Conservation (phyloP, 805 yeast species). For the Saturnispora sanitii region DNA sequence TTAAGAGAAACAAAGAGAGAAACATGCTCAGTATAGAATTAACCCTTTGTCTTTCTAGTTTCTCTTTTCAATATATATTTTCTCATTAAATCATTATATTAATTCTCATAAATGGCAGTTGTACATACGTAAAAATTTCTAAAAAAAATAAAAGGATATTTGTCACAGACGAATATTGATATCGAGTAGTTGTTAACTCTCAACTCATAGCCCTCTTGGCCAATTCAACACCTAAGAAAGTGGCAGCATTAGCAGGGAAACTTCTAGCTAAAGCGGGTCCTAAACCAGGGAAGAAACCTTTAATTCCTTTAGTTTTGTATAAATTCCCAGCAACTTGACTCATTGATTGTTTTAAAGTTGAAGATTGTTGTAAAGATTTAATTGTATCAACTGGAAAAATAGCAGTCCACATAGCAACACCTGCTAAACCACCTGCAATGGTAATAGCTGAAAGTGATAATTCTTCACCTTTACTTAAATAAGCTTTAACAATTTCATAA, state of each 20-base stretch:
- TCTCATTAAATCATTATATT: no score
- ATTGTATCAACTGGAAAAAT: slow-evolving; percentile 96
- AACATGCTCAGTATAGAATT: not conserved
- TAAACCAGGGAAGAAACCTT: slow-evolving; percentile 93
- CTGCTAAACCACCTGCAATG: slow-evolving; percentile 92
- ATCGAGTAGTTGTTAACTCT: not conserved
- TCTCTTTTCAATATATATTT: no score
- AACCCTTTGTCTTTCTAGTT: no score
- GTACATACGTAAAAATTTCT: no score
- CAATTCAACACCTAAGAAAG: slow-evolving; percentile 89
- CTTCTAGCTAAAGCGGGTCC: slow-evolving; percentile 92
- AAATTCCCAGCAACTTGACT: slow-evolving; percentile 56
- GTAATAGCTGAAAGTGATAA: slow-evolving; percentile 67
- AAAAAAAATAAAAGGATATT: no score
- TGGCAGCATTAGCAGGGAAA: slow-evolving; percentile 99
- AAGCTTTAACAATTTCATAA: slow-evolving; percentile 69
- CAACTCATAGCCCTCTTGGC: slow-evolving; percentile 31
- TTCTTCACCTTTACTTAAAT: slow-evolving; percentile 40
- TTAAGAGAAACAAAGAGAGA: not conserved
- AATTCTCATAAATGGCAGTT: no score
- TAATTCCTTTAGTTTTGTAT: slow-evolving; percentile 68
- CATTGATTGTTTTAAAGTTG: slow-evolving; percentile 45
- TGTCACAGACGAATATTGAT: not conserved
- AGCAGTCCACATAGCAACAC: slow-evolving; percentile 93
- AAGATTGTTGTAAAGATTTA: slow-evolving; percentile 72